Evolutionary conservation across 139 green algal species (phyloP).

Genomic region (Chlorella ohadii): DNA sequence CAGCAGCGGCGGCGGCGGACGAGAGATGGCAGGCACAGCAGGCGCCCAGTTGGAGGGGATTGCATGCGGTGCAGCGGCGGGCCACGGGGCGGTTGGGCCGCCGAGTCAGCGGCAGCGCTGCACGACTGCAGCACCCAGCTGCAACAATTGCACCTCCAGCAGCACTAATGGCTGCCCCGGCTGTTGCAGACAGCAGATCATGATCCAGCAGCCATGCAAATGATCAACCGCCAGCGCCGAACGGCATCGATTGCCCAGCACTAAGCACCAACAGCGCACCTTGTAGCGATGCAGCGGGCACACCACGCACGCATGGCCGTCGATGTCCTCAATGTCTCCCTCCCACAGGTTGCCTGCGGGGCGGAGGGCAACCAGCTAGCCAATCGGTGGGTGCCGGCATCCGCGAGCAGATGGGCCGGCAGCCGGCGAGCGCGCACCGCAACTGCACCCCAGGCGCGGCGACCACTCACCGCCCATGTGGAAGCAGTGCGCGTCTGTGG

Average conservation of each 20-base stretch:
- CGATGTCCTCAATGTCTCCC: conserved; percentile 54
- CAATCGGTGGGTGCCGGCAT: background rate
- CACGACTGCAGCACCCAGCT: background rate
- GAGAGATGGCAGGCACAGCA: no score
- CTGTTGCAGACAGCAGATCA: no score
- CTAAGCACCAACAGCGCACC: background rate
- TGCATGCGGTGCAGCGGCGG: no score
- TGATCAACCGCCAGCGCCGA: background rate
- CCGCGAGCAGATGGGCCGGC: no score
- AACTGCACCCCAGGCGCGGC: no score
- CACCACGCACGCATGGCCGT: conserved; percentile 45
- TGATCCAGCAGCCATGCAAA: background rate
- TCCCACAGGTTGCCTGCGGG: conserved; percentile 18
- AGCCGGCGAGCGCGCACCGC: background rate
- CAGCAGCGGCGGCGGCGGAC: no score
- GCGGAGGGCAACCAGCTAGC: background rate
- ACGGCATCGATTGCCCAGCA: background rate
- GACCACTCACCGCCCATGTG: conserved; percentile 18
- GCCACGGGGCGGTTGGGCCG: no score
- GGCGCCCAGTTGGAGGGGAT: no score
- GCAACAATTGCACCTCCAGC: no score
- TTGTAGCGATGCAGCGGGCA: conserved; percentile 50
- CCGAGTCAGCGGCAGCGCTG: background rate
- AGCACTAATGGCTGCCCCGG: background rate
- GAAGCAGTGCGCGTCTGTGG: conserved; percentile 49